Conservation (phyloP, 805 yeast genomes). For the Cyberlindnera nakhonratchasimensis region DNA sequence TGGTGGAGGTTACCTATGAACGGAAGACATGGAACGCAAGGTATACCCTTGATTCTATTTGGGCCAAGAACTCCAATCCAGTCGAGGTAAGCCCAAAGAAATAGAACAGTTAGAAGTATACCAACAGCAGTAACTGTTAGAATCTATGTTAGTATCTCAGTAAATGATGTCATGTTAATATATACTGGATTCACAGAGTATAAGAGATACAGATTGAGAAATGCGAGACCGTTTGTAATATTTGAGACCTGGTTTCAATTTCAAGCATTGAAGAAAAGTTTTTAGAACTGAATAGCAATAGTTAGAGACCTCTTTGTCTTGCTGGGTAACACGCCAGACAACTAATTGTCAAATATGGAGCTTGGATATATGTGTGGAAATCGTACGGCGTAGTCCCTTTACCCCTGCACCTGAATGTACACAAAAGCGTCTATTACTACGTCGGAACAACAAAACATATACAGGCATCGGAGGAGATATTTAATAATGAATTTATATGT, state of each 20-base stretch:
- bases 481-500: no score
- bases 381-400: no score
- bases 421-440: no score
- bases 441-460: background rate
- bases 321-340: no score
- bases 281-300: no score
- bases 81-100: constrained; percentile 12
- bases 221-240: no score
- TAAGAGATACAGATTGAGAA: background rate
- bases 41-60: constrained; percentile 35
- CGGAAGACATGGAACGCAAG: constrained; percentile 46
- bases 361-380: background rate
- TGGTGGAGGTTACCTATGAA: constrained; percentile 49
- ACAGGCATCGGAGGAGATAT: no score
- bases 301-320: no score
- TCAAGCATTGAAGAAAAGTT: background rate
- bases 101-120: background rate
- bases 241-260: no score
- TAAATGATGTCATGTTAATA: background rate
- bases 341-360: background rate
- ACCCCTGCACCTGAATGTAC: background rate
- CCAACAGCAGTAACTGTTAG: background rate
- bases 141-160: background rate
- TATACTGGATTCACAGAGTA: background rate
- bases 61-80: constrained; percentile 29